phyloP scores from a whole-genome alignment of 2,329 filamentous ascomycete genomes.

The Rasamsonia emersonii region DNA sequence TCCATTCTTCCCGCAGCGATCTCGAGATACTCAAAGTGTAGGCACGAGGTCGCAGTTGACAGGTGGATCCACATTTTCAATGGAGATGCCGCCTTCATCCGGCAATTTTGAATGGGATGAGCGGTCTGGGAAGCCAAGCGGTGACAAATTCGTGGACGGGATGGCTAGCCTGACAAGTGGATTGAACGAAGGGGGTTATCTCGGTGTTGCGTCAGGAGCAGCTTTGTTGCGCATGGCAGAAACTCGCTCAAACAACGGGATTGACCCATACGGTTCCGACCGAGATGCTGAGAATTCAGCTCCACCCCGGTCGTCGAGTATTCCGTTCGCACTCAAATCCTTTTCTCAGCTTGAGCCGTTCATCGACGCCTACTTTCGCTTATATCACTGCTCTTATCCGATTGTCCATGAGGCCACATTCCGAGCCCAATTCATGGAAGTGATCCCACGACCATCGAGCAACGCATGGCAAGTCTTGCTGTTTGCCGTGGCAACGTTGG shows the following conservation, averaged over 20 bases:
- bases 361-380: conserved; percentile 38
- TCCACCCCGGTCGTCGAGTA: conserved; percentile 26
- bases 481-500: conserved; percentile 37
- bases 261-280: conserved; percentile 1
- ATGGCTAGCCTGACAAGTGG: conserved; percentile 31
- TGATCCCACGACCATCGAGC: conserved; percentile 31
- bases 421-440: conserved; percentile 36
- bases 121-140: conserved; percentile 25
- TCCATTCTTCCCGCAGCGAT: no score
- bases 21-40: conserved; percentile 1
- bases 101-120: conserved; percentile 46
- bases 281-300: conserved; percentile 16
- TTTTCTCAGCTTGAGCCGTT: conserved; percentile 25
- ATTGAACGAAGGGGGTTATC: conserved; percentile 30
- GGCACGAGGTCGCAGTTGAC: no score
- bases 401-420: conserved; percentile 41
- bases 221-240: conserved; percentile 2
- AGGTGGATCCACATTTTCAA: conserved; percentile 14
- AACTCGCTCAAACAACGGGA: no score
- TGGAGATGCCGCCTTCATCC: conserved; percentile 34
- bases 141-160: conserved; percentile 26
- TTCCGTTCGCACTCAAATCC: not conserved
- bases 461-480: conserved; percentile 37
- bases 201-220: conserved; percentile 17
- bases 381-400: conserved; percentile 39